Evolutionary conservation across 352 stramenopile genomes (phyloP).

Genomic region (Phytophthora uliginosa): DNA sequence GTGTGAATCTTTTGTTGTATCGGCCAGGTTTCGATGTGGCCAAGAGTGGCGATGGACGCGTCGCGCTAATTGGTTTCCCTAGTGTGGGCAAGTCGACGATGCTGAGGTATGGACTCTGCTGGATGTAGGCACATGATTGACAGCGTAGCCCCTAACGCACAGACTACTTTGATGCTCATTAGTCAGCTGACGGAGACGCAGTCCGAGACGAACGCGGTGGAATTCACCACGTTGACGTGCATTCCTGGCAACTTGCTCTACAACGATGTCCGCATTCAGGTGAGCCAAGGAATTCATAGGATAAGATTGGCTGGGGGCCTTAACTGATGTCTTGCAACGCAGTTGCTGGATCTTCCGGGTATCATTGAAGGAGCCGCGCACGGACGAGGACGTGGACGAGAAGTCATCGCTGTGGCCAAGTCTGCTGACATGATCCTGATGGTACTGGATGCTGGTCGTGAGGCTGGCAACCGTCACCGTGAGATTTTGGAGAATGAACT

Average conservation of each 20-base stretch:
- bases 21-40: conserved; percentile 94
- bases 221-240: conserved; percentile 99
- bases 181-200: conserved; percentile 97
- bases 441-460: conserved; percentile 98
- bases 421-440: conserved; percentile 99
- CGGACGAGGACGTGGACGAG: conserved; percentile 97
- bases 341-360: conserved; percentile 99
- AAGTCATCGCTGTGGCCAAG: conserved; percentile 99
- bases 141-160: background rate
- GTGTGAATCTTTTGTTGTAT: background rate
- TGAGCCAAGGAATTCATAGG: conserved; percentile 24
- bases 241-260: conserved; percentile 98
- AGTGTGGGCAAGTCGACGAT: conserved; percentile 92
- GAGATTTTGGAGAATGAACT: conserved; percentile 99
- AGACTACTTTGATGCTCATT: background rate
- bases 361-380: conserved; percentile 99
- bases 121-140: background rate
- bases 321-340: conserved; percentile 4
- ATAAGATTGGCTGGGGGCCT: background rate
- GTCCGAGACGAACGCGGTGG: conserved; percentile 97
- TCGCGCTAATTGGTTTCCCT: conserved; percentile 97
- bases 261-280: conserved; percentile 97
- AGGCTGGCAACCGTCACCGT: conserved; percentile 97
- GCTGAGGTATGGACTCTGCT: conserved; percentile 58
- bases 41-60: conserved; percentile 96